These are phyloP conservation scores for Aspergillus sp. DNA, from an alignment of 2,329 filamentous ascomycete genomes.

Conservation along the genomic window DNA sequence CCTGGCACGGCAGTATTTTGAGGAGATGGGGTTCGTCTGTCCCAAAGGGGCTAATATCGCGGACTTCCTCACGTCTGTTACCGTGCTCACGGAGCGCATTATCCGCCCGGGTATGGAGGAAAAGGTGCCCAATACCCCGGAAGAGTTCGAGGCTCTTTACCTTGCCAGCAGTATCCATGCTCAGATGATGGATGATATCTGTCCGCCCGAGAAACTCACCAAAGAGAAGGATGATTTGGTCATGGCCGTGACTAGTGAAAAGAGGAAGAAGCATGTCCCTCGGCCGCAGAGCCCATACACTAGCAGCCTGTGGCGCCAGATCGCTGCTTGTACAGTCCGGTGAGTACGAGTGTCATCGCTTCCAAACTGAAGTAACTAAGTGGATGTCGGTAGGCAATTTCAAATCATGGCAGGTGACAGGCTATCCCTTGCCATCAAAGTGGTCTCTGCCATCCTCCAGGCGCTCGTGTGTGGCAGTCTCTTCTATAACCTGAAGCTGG, in stretches of 20 bases:
- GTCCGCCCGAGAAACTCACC: slow-evolving; percentile 27
- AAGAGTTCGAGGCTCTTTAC: slow-evolving; percentile 50
- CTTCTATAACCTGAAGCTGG: slow-evolving; percentile 53
- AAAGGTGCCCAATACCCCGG: slow-evolving; percentile 33
- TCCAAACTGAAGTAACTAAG: no score
- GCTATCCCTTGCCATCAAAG: slow-evolving; percentile 48
- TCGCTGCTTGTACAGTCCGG: slow-evolving; percentile 46
- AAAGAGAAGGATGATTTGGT: slow-evolving; percentile 30
- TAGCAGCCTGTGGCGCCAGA: slow-evolving; percentile 36
- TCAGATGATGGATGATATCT: slow-evolving; percentile 51
- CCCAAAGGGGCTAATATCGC: slow-evolving; percentile 61
- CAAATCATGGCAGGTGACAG: slow-evolving; percentile 54
- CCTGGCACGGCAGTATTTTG: slow-evolving; percentile 62
- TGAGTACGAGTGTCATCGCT: slow-evolving; percentile 2
- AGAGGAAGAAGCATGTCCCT: slow-evolving; percentile 31
- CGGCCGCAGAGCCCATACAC: slow-evolving; percentile 32
- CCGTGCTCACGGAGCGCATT: slow-evolving; percentile 52
- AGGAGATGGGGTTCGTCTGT: slow-evolving; percentile 62
- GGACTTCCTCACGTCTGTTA: slow-evolving; percentile 65
- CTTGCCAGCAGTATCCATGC: slow-evolving; percentile 50
- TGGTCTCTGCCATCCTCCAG: slow-evolving; percentile 39
- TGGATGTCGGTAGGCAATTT: slow-evolving; percentile 39
- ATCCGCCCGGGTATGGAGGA: slow-evolving; percentile 32
- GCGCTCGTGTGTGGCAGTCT: slow-evolving; percentile 46
- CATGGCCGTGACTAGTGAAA: slow-evolving; percentile 29